Evolutionary conservation across 108 stramenopile species (phyloP).

Genomic region (Asterionellopsis glacialis): DNA sequence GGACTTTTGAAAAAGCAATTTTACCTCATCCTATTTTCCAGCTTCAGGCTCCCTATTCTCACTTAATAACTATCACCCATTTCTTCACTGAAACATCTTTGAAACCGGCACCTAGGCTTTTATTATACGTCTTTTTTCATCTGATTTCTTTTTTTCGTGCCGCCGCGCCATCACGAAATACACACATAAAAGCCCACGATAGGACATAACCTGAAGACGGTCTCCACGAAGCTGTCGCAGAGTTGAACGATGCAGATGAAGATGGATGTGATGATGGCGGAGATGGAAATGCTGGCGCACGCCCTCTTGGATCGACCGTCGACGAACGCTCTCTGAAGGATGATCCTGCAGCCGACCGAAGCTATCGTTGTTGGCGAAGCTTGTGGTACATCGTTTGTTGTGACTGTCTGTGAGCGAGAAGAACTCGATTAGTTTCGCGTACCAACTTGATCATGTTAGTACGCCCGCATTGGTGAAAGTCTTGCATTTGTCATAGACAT

Average conservation of each 20-base stretch:
- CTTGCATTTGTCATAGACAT: conserved; percentile 37
- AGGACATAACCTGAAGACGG: conserved; percentile 11
- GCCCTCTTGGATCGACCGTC: conserved; percentile 22
- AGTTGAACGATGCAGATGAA: conserved; percentile 23
- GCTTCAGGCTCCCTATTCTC: no score
- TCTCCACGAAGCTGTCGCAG: conserved; percentile 31
- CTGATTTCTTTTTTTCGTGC: no score
- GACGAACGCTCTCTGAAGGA: conserved; percentile 16
- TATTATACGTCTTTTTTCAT: no score
- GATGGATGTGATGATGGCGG: conserved; percentile 22
- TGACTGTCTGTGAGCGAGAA: conserved; percentile 17
- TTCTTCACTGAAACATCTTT: no score
- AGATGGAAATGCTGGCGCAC: conserved; percentile 21
- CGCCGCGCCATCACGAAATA: no score
- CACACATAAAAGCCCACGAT: no score
- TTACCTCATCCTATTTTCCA: no score
- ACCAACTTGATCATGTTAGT: conserved; percentile 7
- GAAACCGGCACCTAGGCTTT: no score
- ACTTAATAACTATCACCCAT: no score
- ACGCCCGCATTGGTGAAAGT: conserved; percentile 20
- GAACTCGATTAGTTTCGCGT: conserved; percentile 13
- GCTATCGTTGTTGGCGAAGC: conserved; percentile 18
- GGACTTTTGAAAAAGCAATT: no score
- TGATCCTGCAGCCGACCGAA: conserved; percentile 12
- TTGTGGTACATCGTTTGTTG: conserved; percentile 12